These are phyloP conservation scores for Jackrogersella minutella DNA, from an alignment of 495 filamentous ascomycete species.

Conservation along the genomic window DNA sequence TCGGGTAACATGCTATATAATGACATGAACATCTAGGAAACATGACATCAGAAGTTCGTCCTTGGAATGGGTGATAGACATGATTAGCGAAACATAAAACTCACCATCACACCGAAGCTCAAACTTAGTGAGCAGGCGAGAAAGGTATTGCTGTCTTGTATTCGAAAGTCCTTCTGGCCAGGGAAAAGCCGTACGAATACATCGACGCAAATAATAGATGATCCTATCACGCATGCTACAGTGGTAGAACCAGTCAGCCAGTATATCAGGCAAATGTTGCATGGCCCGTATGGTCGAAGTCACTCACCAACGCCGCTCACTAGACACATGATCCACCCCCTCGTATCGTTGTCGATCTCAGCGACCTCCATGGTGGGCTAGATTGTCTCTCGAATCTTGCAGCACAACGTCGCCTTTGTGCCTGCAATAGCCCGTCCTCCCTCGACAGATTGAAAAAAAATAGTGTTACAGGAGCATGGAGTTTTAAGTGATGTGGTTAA, in stretches of 20 bases:
- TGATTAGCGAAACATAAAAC: slow-evolving; percentile 31
- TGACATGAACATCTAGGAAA: slow-evolving; percentile 82
- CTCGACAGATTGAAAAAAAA: slow-evolving; percentile 6
- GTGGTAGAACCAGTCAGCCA: background rate
- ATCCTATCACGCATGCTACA: slow-evolving; percentile 80
- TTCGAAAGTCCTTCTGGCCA: slow-evolving; percentile 77
- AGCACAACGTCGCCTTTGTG: slow-evolving; percentile 22
- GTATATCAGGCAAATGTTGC: slow-evolving; percentile 14
- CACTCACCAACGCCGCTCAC: slow-evolving; percentile 78
- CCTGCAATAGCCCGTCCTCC: slow-evolving; percentile 29
- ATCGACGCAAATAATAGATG: slow-evolving; percentile 88
- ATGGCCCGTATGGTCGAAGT: slow-evolving; percentile 9
- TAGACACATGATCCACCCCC: slow-evolving; percentile 91
- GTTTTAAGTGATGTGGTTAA: background rate
- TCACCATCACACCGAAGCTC: slow-evolving; percentile 97
- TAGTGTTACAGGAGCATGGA: slow-evolving; percentile 32
- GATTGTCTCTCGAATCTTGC: slow-evolving; percentile 20
- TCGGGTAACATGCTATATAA: slow-evolving; percentile 94
- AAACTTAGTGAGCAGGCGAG: slow-evolving; percentile 87
- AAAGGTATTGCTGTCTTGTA: slow-evolving; percentile 88
- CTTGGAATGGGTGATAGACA: background rate
- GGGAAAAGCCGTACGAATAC: slow-evolving; percentile 74
- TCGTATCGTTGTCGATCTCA: slow-evolving; percentile 77
- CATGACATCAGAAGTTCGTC: slow-evolving; percentile 32
- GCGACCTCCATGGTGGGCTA: slow-evolving; percentile 46